Conservation (phyloP, 352 stramenopile species). For the Pythium brachiatum region DNA sequence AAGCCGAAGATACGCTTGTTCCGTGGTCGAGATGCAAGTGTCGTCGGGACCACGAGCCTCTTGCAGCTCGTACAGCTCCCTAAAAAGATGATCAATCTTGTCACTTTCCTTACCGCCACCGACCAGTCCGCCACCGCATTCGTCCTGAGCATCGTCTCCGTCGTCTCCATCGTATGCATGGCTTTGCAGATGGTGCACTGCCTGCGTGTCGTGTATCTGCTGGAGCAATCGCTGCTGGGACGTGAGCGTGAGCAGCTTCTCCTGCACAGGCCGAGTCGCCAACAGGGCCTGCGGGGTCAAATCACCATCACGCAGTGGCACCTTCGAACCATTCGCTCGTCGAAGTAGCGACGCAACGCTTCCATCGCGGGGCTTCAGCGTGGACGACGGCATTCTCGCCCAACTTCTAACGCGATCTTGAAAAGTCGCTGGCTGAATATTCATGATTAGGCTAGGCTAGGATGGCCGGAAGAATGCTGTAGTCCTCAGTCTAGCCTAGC, state of each 20-base stretch:
- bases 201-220: neutral
- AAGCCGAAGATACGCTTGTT: neutral
- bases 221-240: neutral
- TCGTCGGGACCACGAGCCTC: neutral
- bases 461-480: too few species aligned
- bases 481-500: too few species aligned
- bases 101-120: too few species aligned
- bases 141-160: too few species aligned
- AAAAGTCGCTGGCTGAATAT: neutral
- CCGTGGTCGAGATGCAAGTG: slow-evolving; percentile 18
- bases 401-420: neutral
- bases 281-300: neutral
- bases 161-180: neutral
- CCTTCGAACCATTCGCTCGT: neutral
- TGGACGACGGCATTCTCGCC: neutral
- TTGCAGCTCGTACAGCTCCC: slow-evolving; percentile 29
- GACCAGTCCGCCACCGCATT: too few species aligned
- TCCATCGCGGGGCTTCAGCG: neutral
- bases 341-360: neutral
- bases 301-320: too few species aligned
- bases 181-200: neutral
- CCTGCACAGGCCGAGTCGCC: neutral
- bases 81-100: slow-evolving; percentile 36
- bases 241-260: neutral
- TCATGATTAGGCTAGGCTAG: too few species aligned